Evolutionary conservation across 164 flowering plant species (phyloP).

Genomic region (Dillenia suffruticosa): DNA sequence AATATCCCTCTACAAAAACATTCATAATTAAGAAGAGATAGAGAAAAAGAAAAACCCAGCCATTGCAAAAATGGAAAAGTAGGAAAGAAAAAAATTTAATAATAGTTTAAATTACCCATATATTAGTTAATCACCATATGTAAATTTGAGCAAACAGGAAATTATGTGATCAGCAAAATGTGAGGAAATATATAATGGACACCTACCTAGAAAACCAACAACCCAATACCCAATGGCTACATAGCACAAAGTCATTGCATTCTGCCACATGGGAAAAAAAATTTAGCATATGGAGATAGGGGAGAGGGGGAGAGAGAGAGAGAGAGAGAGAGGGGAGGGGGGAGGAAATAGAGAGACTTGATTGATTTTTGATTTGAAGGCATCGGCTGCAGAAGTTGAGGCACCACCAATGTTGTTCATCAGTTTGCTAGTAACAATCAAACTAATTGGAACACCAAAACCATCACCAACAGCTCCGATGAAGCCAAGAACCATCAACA

Average conservation of each 20-base stretch:
- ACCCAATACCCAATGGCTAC: slow-evolving; percentile 26
- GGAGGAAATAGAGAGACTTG: slow-evolving; percentile 19
- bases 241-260: slow-evolving; percentile 25
- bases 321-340: too few relatives aligned
- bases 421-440: slow-evolving; percentile 34
- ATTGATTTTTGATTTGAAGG: slow-evolving; percentile 25
- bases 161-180: too few relatives aligned
- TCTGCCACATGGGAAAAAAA: slow-evolving; percentile 13
- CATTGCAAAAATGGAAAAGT: not conserved
- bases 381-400: slow-evolving; percentile 1
- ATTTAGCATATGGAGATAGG: too few relatives aligned
- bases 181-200: too few relatives aligned
- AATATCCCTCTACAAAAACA: slow-evolving; percentile 22
- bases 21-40: not conserved
- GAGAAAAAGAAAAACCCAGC: not conserved
- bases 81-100: too few relatives aligned
- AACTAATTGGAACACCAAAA: slow-evolving; percentile 34
- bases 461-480: slow-evolving; percentile 61
- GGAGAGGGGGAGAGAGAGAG: too few relatives aligned
- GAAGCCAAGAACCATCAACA: slow-evolving; percentile 48
- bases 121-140: too few relatives aligned
- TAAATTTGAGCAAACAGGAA: too few relatives aligned
- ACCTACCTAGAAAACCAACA: slow-evolving; percentile 29
- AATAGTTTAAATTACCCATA: too few relatives aligned
- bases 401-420: slow-evolving; percentile 52